Base-by-base conservation (phyloP, 345 rosid species). In the Lepidium sativum region DNA sequence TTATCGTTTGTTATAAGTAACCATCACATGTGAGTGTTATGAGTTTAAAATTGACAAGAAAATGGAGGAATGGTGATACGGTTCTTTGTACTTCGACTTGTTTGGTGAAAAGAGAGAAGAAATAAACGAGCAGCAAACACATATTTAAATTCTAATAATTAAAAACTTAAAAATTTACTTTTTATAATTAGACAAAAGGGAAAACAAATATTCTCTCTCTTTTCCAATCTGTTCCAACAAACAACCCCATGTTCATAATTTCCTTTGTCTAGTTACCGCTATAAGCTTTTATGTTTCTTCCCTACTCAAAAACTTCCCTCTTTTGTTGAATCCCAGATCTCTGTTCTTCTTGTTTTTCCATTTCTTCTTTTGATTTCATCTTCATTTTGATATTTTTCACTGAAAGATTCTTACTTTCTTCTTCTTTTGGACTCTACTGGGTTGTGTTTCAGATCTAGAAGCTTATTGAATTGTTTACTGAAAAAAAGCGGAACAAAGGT, bases 221-320 rank as follows among this genome's bases (percentile, higher is more conserved):
- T 71, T 79, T 80, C 76, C 78, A 68, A 72, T 74, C 75, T 76
- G 77, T 76, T 79, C 78, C 78, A 80, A 16, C 76, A 51, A 77
- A 64, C 83, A 76, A 34, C 78, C 78, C 84, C 86, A 80, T 83
- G 83, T 81, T 84, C 81, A 33, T 73, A 7, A 40, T 63, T 78
- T 57, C 63, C 65, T 65, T 69, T 21, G 47, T 68, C 70, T 64
- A 66, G 78, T 77, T 77, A 76, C 70, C 66, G 67, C 67, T 63
- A 72, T 77, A 77, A 67, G 1, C 72, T 14, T 53, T 67, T 62
- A n/a, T 38, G 11, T n/a, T 64, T 45, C 63, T 59, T 35, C 49
- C 54, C 43, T 48, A 39, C 42, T 25, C 53, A 29, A 51, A 52
- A 37, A 2, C 0, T 51, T 65, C 47, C 64, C 45, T 21, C 42